phyloP scores from a whole-genome alignment of 345 rosid species.

The Linum lewisii region DNA sequence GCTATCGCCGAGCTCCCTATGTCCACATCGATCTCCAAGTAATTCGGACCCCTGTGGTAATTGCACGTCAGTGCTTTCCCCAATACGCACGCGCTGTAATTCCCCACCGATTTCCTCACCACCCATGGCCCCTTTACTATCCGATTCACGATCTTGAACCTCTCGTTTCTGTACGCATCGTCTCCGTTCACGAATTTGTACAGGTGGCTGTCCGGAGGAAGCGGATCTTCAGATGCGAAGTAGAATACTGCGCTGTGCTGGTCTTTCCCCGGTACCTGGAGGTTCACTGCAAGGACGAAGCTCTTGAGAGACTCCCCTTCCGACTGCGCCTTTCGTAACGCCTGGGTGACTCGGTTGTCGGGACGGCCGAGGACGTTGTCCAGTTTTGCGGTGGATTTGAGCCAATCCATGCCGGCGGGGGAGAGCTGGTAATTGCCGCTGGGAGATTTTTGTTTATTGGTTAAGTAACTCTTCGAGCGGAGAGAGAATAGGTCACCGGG shows the following conservation, averaged over 20 bases:
- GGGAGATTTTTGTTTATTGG: slow-evolving; percentile 51
- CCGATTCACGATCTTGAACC: slow-evolving; percentile 84
- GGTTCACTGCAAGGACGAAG: slow-evolving; percentile 73
- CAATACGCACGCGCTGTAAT: slow-evolving; percentile 67
- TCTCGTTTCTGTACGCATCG: slow-evolving; percentile 65
- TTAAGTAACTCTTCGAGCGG: slow-evolving; percentile 49
- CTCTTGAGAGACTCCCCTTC: slow-evolving; percentile 48
- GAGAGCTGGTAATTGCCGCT: slow-evolving; percentile 63
- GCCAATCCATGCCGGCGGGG: slow-evolving; percentile 91
- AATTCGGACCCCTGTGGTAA: slow-evolving; percentile 69
- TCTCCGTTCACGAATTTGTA: slow-evolving; percentile 65
- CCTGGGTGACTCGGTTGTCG: slow-evolving; percentile 65
- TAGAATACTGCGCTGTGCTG: slow-evolving; percentile 79
- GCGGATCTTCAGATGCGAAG: slow-evolving; percentile 69
- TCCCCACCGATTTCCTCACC: slow-evolving; percentile 70
- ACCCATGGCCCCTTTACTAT: slow-evolving; percentile 95
- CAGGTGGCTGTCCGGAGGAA: slow-evolving; percentile 50
- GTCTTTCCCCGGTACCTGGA: slow-evolving; percentile 85
- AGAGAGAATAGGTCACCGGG: slow-evolving; percentile 71
- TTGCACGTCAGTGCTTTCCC: slow-evolving; percentile 76
- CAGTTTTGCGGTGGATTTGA: slow-evolving; percentile 47
- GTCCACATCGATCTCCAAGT: slow-evolving; percentile 82
- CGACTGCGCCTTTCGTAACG: slow-evolving; percentile 52
- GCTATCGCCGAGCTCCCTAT: slow-evolving; percentile 72
- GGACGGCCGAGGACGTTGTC: slow-evolving; percentile 70